Base-by-base conservation (phyloP, 495 filamentous ascomycete species). In the Talaromyces wortmannii region DNA sequence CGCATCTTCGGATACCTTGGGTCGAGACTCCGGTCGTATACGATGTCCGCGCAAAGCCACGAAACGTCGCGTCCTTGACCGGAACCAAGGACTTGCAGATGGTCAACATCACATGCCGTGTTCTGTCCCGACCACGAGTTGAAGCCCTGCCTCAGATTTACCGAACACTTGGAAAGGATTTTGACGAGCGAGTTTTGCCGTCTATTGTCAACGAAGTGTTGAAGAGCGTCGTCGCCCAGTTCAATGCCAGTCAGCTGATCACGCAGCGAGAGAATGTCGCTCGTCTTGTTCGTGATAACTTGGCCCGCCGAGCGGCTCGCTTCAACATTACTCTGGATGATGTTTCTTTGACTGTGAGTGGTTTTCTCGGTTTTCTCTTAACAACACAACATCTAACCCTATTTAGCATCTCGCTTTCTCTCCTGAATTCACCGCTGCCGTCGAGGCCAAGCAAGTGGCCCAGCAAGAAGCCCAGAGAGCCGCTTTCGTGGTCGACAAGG, bases 61-160 rank as follows among this genome's bases (percentile, higher is more conserved):
- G 95, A 63, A 96, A 92, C 67, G 94, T 98, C 57, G 87, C 94
- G 58, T 98, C 94, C 65, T 86, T 98, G 53, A 97, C 94, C 53
- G 94, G 95, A 60, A 98, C 94, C 65, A 98, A 98, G 75, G 94
- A 98, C 73, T 76, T 98, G 68, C 94, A 98, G 80, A 98, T 98
- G 94, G 94, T 98, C 69, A 98, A 98, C 81, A 98, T 98, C 71
- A 98, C 95, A 65, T 98, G 94, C 76, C 95, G 94, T 91, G 94
- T 98, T 49, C 90, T 98, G 53, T 96, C 91, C 45, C 81, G 89
- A 66, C 94, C 94, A 56, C 84, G 88, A 40, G 77, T 97, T 61
- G 83, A 89, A 53, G 88, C 92, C 31, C 84, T 98, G 31, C 94
- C 94, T 5, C 89, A 92, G 69, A 97, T 98, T 61, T 98, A 97